These are phyloP conservation scores for Umbelopsis vinacea DNA, from an alignment of 192 early-diverging fungal species.

Conservation along the genomic window DNA sequence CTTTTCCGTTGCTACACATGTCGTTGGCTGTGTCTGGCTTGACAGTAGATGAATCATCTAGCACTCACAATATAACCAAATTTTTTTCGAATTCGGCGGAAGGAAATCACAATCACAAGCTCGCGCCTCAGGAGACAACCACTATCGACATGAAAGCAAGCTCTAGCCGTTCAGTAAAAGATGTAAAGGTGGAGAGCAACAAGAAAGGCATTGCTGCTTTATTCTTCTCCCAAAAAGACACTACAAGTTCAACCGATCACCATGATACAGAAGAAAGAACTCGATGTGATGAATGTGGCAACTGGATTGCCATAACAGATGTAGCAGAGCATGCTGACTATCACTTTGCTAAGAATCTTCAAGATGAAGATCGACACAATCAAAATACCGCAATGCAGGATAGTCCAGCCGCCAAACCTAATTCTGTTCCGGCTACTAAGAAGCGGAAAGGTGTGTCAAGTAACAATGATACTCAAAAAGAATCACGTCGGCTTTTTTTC, in stretches of 20 bases:
- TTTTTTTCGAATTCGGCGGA: slow-evolving; percentile 23
- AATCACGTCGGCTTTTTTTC: slow-evolving; percentile 20
- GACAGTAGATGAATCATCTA: slow-evolving; percentile 9
- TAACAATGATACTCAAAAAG: background rate
- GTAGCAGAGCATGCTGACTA: slow-evolving; percentile 57
- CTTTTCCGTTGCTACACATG: slow-evolving; percentile 27
- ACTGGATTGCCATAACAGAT: slow-evolving; percentile 25
- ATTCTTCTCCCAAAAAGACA: background rate
- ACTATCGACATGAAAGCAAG: background rate
- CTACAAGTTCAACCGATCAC: background rate
- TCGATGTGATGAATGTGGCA: slow-evolving; percentile 34
- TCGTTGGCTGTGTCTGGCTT: slow-evolving; percentile 32
- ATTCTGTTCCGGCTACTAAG: background rate
- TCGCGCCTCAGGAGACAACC: background rate
- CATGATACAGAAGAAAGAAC: background rate
- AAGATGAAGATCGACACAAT: slow-evolving; percentile 28
- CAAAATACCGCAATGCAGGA: background rate
- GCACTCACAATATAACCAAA: slow-evolving; percentile 27
- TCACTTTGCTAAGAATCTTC: slow-evolving; percentile 56
- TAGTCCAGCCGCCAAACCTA: background rate
- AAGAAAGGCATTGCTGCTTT: background rate
- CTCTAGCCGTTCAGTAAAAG: background rate
- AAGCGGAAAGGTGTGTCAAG: background rate
- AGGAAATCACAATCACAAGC: background rate
- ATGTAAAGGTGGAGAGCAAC: background rate